Percentiles rank a stretch among this genome's conserved stretches.
phyloP scores from a whole-genome alignment of 2,329 filamentous ascomycete species.

The Clonostachys rhizophaga region DNA sequence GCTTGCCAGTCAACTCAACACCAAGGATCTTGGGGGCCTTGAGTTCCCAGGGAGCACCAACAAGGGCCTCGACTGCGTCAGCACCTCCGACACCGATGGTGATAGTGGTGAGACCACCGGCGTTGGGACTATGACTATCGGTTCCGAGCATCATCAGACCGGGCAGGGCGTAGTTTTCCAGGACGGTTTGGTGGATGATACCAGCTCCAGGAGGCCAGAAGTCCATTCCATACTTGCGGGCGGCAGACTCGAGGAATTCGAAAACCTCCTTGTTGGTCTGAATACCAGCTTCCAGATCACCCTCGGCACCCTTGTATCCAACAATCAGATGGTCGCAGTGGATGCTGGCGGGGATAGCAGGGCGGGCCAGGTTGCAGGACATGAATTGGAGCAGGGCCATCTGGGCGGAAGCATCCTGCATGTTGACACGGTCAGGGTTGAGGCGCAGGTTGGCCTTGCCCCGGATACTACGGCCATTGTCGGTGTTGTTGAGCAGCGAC shows the following conservation, averaged over 20 bases:
- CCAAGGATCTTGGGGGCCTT: constrained; percentile 90
- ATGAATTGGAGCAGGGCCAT: constrained; percentile 99
- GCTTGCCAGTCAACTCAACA: constrained; percentile 75
- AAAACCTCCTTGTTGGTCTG: constrained; percentile 95
- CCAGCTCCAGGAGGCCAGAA: constrained; percentile 94
- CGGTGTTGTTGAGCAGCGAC: constrained; percentile 75
- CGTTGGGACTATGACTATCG: constrained; percentile 95
- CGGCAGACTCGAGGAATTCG: constrained; percentile 91
- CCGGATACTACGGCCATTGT: constrained; percentile 78
- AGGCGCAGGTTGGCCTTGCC: constrained; percentile 92
- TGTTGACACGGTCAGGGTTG: constrained; percentile 94
- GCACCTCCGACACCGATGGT: constrained; percentile 97
- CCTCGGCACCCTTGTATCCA: constrained; percentile 82
- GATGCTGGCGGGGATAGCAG: constrained; percentile 92
- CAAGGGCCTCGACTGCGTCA: constrained; percentile 93
- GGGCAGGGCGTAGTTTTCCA: constrained; percentile 97
- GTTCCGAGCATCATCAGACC: constrained; percentile 99
- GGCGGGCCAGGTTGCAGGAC: constrained; percentile 84
- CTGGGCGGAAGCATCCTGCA: constrained; percentile 98
- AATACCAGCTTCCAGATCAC: constrained; percentile 81
- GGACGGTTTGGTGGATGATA: constrained; percentile 95
- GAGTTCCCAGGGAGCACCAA: constrained; percentile 95
- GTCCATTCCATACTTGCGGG: constrained; percentile 87
- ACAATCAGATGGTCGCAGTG: constrained; percentile 99
- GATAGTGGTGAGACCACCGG: constrained; percentile 88